Percentiles rank a stretch among this genome's conserved stretches.
Evolutionary conservation across 2,329 filamentous ascomycete genomes (phyloP).

Genomic region (Fusarium tuaranense): DNA sequence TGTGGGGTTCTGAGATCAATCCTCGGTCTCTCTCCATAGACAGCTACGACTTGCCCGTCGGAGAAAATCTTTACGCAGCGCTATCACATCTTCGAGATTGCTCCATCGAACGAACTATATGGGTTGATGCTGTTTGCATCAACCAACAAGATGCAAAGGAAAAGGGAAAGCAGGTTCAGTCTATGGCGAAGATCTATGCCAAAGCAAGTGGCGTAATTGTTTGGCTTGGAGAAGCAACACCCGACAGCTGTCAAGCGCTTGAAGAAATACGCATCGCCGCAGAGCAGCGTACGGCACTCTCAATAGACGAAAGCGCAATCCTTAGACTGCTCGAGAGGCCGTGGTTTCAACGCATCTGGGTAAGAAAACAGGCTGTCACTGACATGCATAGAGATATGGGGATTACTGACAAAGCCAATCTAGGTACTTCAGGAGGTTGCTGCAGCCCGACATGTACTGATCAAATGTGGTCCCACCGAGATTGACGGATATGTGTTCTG

Average conservation of each 20-base stretch:
- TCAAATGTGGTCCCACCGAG: not conserved
- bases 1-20: not conserved
- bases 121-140: not conserved
- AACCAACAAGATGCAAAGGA: not conserved
- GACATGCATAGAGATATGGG: rapidly evolving
- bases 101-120: not conserved
- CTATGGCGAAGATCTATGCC: not conserved
- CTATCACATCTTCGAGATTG: not conserved
- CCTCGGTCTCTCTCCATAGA: not conserved
- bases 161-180: not conserved
- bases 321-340: not conserved
- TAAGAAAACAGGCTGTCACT: not conserved
- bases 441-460: not conserved
- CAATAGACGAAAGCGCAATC: not conserved
- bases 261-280: not conserved
- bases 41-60: not conserved
- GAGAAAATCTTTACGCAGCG: not conserved
- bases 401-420: not conserved
- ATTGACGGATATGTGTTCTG: not conserved
- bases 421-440: not conserved
- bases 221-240: not conserved
- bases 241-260: not conserved
- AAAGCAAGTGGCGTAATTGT: not conserved
- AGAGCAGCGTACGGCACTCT: not conserved
- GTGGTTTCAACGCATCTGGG: not conserved